phyloP scores from a whole-genome alignment of 164 flowering plant genomes.

The Vitis amurensis region DNA sequence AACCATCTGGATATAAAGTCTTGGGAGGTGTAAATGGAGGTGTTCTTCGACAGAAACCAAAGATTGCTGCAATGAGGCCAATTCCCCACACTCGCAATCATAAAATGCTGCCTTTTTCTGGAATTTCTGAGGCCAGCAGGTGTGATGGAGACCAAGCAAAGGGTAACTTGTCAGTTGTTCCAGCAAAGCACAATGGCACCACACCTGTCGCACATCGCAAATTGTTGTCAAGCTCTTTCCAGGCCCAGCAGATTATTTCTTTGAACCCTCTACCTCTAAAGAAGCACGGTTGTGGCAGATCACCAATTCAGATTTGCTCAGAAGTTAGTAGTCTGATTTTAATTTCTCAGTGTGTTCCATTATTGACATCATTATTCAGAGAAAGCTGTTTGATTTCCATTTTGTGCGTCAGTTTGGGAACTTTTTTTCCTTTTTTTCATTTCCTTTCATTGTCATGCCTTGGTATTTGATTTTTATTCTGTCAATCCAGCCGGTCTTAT shows the following conservation, averaged over 20 bases:
- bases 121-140: constrained; percentile 50
- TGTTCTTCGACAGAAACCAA: constrained; percentile 34
- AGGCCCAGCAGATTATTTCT: constrained; percentile 80
- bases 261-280: constrained; percentile 94
- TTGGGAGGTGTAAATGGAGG: too few species aligned
- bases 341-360: too few species aligned
- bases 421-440: too few species aligned
- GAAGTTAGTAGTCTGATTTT: constrained; percentile 54
- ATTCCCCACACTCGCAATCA: constrained; percentile 75
- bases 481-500: too few species aligned
- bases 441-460: too few species aligned
- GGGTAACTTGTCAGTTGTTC: constrained; percentile 37
- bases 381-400: too few species aligned
- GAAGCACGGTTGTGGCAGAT: constrained; percentile 95
- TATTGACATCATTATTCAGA: too few species aligned
- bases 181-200: constrained; percentile 55
- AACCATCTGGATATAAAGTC: too few species aligned
- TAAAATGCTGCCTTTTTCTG: constrained; percentile 74
- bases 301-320: constrained; percentile 77
- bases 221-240: constrained; percentile 62
- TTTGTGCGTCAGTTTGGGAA: too few species aligned
- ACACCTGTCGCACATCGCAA: constrained; percentile 61
- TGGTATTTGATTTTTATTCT: too few species aligned
- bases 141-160: constrained; percentile 51
- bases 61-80: constrained; percentile 92